phyloP scores from a whole-genome alignment of 2,329 filamentous ascomycete genomes.

The Fusarium nisikadoi region DNA sequence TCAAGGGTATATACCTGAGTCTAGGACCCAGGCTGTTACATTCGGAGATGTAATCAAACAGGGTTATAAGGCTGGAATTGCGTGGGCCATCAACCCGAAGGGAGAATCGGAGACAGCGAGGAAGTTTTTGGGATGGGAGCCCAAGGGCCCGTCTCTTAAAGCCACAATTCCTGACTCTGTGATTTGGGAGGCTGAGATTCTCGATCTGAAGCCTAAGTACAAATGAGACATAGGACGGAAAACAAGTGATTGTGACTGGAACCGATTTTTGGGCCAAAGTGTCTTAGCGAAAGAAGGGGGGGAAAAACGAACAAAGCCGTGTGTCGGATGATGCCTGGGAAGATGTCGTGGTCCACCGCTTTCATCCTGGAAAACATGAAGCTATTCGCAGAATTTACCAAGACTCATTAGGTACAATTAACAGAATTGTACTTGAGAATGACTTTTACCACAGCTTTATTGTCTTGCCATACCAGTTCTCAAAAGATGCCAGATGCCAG shows the following conservation, averaged over 20 bases:
- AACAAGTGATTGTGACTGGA: background rate
- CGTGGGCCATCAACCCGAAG: slow-evolving; percentile 57
- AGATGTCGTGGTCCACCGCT: background rate
- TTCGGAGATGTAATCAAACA: slow-evolving; percentile 45
- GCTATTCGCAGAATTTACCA: background rate
- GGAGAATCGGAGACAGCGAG: slow-evolving; percentile 55
- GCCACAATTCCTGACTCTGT: slow-evolving; percentile 54
- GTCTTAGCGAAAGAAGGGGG: too few relatives aligned
- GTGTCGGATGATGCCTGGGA: background rate
- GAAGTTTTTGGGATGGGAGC: slow-evolving; percentile 60
- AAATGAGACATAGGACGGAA: slow-evolving; percentile 3
- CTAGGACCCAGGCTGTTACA: slow-evolving; percentile 43
- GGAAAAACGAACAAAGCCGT: background rate
- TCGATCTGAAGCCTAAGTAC: slow-evolving; percentile 49
- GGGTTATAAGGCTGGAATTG: slow-evolving; percentile 39
- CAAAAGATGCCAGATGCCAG: background rate
- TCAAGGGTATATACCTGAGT: slow-evolving; percentile 47
- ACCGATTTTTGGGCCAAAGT: background rate
- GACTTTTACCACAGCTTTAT: background rate
- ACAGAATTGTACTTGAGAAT: too few relatives aligned
- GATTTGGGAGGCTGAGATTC: slow-evolving; percentile 51
- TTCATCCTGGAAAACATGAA: background rate
- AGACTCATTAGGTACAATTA: background rate
- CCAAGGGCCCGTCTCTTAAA: slow-evolving; percentile 50
- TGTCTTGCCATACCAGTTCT: background rate